A percentile compares a stretch with the other conserved stretches of the same genome.
Evolutionary conservation across 768 basidiomycete species (phyloP).

Genomic region (Suillus occidentalis): DNA sequence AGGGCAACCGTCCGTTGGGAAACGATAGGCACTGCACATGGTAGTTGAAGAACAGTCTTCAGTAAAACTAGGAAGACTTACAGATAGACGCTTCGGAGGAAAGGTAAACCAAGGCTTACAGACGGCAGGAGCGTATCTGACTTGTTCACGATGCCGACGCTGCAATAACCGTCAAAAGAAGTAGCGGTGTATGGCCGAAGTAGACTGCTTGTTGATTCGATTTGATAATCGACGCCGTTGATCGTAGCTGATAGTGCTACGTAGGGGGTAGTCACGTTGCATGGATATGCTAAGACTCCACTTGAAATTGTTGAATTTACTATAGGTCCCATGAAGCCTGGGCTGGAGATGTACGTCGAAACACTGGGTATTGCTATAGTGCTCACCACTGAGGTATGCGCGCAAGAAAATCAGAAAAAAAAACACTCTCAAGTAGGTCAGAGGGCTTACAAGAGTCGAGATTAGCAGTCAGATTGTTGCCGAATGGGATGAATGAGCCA

Average conservation of each 20-base stretch:
- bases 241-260: conserved; percentile 28
- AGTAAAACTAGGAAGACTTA: conserved; percentile 11
- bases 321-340: conserved; percentile 22
- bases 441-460: conserved; percentile 26
- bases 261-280: conserved; percentile 17
- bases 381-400: conserved; percentile 14
- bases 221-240: conserved; percentile 33
- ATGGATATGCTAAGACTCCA: conserved; percentile 17
- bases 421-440: neutral
- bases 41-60: neutral
- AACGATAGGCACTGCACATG: conserved; percentile 29
- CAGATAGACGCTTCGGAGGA: conserved; percentile 34
- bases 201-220: conserved; percentile 25
- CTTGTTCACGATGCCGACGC: conserved; percentile 22
- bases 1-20: conserved; percentile 29
- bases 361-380: conserved; percentile 21
- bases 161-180: conserved; percentile 13
- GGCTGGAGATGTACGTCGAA: conserved; percentile 18
- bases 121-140: conserved; percentile 14
- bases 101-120: conserved; percentile 25
- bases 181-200: conserved; percentile 15
- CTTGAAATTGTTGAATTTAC: conserved; percentile 9
- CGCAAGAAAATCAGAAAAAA: neutral
- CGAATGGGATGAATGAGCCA: conserved; percentile 24
- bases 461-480: conserved; percentile 17